Percentiles rank a stretch among this genome's conserved stretches.
Conservation (phyloP, 768 basidiomycete genomes). For the Leccinellum luteum region DNA sequence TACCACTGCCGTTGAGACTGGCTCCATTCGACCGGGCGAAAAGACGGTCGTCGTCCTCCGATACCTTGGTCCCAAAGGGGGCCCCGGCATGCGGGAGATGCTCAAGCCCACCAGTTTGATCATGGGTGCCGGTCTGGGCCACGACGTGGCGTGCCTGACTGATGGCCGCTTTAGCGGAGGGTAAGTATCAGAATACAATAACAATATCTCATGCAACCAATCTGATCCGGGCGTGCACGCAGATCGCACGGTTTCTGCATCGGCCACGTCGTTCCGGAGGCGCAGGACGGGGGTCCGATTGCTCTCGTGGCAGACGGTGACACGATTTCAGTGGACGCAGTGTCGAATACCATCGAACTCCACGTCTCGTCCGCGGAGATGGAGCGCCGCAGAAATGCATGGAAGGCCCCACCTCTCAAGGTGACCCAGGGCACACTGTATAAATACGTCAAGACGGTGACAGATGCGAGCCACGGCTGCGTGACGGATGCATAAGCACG, state of each 20-base stretch:
- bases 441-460: constrained; percentile 87
- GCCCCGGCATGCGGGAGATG: constrained; percentile 99
- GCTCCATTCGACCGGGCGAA: constrained; percentile 88
- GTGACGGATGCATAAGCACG: constrained; percentile 72
- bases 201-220: constrained; percentile 5
- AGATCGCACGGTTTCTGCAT: constrained; percentile 97
- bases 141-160: constrained; percentile 95
- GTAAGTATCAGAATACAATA: constrained; percentile 45
- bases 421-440: constrained; percentile 77
- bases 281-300: constrained; percentile 91
- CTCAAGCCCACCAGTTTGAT: constrained; percentile 96
- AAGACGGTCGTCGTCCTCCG: constrained; percentile 95
- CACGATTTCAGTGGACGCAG: constrained; percentile 82
- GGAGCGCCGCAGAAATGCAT: constrained; percentile 61
- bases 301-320: constrained; percentile 89
- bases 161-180: constrained; percentile 98
- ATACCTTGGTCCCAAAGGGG: constrained; percentile 96
- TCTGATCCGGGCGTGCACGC: constrained; percentile 15
- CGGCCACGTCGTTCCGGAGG: constrained; percentile 96
- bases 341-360: constrained; percentile 79
- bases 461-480: constrained; percentile 91
- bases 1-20: constrained; percentile 81
- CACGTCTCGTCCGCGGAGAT: constrained; percentile 79
- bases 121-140: constrained; percentile 96
- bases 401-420: constrained; percentile 87